Base-by-base conservation (phyloP, 495 filamentous ascomycete genomes). In the Penicillium herquei region DNA sequence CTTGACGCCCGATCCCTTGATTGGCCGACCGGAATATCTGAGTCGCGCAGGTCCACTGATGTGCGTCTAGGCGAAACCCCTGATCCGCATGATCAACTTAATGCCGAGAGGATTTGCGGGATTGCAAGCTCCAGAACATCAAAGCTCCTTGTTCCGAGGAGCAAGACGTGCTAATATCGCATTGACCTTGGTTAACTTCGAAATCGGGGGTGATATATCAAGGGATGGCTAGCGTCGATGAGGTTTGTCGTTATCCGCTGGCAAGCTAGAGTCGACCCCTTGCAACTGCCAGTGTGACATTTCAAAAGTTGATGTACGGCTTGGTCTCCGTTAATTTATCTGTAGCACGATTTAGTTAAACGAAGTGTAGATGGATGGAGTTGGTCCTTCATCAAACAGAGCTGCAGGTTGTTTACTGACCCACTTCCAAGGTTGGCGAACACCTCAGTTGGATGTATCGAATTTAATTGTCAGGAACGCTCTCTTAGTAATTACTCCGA, bases 21-120 rank as follows among this genome's bases (percentile, higher is more conserved):
- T 67, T 65, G 64, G 62, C 47, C 7, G 26, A 35, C 16, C 16
- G 52, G 33, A 39, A 50, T 34, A 48, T 57, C 13, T 32, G 18
- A 31, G 16, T 12, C 21, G 9, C 18, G 12, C 30, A 41, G 56
- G 46, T n/a, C 58, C 65, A 62, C 62, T 17, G 39, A 44, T 40
- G 43, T 18, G 37, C 49, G n/a, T 21, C 32, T 39, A 32, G 7
- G 21, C 43, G 42, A 54, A 42, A 49, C 56, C 54, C 51, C 56
- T 65, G 62, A 62, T 67, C 56, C 59, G 58, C 58, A 59, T 54
- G 61, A 66, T 66, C 53, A 49, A 39, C 57, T 39, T 33, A 7
- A 59, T 52, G 50, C 9, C 48, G 34, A 3, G 26, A 34, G 10
- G 21, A 51, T 52, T 18, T 6, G 18, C 11, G 8, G 55, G 44